Base-by-base conservation (phyloP, 2,329 filamentous ascomycete genomes). In the Fusarium sterilihyphosum region DNA sequence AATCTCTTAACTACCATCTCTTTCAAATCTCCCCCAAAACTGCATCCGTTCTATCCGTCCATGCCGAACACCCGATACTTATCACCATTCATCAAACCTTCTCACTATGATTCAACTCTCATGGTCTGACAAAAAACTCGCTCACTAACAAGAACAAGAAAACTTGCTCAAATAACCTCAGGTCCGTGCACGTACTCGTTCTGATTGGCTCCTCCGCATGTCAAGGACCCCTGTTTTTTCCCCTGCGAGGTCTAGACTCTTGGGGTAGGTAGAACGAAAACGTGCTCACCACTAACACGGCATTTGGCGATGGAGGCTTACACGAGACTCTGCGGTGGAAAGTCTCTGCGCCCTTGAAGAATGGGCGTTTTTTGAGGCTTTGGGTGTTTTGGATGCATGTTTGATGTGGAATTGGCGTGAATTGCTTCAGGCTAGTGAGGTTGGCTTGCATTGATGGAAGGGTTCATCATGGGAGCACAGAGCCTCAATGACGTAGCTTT, bases 111-210 rank as follows among this genome's bases (percentile, higher is more conserved):
- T 6, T 54, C 52, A 35, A n/a, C 26, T 5, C 6, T 17, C 7
- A 38, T 54, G 35, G 52, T n/a, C 52, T 56, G 35, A 56, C 52
- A 43, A 53, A 49, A 68, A 71, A 71, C 61, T 66, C 61, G 61
- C 66, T 64, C 63, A 71, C 65, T 67, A 73, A 71, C 49, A 61
- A 9, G 29, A 47, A 47, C 20, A 65, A 69, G 67, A 81, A 83
- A 83, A 83, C 81, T 83, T 83, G 81, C 81, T 83, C 81, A 83
- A 83, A 83, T 70, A 79, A 71, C 76, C 81, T 82, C 81, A 83
- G 47, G 73, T 73, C 64, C 66, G 70, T 70, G 72, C 71, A 73
- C 56, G 57, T 41, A 49, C 35, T 2, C 4, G 4, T 14, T 60
- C 52, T 65, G 65, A 78, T 79, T 79, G 77, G 77, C 49, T 35